These are phyloP conservation scores for Vanrija sp. DNA, from an alignment of 1,284 basidiomycete species.

Conservation along the genomic window DNA sequence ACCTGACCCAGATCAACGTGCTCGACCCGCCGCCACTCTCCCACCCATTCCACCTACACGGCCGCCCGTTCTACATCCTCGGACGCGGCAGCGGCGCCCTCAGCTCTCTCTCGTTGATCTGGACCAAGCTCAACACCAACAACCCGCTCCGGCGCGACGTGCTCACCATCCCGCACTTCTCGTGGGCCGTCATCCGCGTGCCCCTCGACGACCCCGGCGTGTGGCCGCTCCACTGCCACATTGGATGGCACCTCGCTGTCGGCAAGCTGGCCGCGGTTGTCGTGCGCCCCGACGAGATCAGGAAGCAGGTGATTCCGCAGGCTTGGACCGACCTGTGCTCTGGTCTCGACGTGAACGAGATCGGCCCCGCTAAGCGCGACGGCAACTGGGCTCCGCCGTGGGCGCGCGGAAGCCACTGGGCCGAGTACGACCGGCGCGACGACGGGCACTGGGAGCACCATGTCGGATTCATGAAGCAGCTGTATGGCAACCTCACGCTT, in stretches of 20 bases:
- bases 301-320: slow-evolving; percentile 3
- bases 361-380: slow-evolving; percentile 12
- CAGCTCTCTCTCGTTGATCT: slow-evolving; percentile 8
- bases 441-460: too few relatives aligned
- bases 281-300: slow-evolving; percentile 20
- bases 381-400: too few relatives aligned
- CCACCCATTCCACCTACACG: slow-evolving; percentile 47
- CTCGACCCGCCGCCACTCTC: too few relatives aligned
- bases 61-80: slow-evolving; percentile 31
- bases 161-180: slow-evolving; percentile 27
- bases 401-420: too few relatives aligned
- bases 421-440: too few relatives aligned
- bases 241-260: slow-evolving; percentile 22
- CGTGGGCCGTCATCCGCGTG: slow-evolving; percentile 26
- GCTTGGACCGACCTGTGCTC: slow-evolving; percentile 19
- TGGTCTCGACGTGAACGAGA: slow-evolving; percentile 8
- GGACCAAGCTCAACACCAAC: slow-evolving; percentile 21
- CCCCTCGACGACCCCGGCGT: slow-evolving; percentile 16
- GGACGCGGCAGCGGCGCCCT: slow-evolving; percentile 38
- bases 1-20: too few relatives aligned
- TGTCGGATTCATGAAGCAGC: too few relatives aligned
- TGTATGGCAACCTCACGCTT: too few relatives aligned
- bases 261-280: slow-evolving; percentile 18
- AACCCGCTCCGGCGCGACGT: slow-evolving; percentile 48
- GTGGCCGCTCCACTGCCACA: slow-evolving; percentile 25